Evolutionary conservation across 140 eudicot species (phyloP).

Genomic region (Bidens hawaiensis): DNA sequence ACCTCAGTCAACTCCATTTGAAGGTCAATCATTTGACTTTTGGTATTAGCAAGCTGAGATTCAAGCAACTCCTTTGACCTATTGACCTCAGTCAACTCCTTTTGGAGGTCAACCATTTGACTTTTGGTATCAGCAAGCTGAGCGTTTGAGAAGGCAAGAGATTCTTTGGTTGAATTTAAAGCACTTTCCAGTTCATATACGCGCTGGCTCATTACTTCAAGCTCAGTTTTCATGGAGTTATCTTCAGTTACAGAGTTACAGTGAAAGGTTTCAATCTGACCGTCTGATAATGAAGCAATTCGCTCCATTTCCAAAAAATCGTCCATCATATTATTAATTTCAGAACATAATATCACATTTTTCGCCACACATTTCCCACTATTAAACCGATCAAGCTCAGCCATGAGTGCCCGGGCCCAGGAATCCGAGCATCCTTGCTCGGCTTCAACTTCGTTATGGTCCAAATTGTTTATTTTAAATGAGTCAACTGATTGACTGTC

Average conservation of each 20-base stretch:
- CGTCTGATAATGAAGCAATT: conserved; percentile 68
- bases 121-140: conserved; percentile 38
- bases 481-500: conserved; percentile 60
- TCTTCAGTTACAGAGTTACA: conserved; percentile 37
- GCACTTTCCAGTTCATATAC: conserved; percentile 47
- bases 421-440: conserved; percentile 40
- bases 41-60: no score
- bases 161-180: conserved; percentile 37
- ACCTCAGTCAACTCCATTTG: no score
- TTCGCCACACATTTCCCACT: conserved; percentile 38
- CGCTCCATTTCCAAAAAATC: conserved; percentile 96
- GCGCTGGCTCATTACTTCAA: conserved; percentile 35
- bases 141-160: conserved; percentile 33
- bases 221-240: conserved; percentile 46
- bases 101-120: conserved; percentile 50
- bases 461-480: conserved; percentile 37
- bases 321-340: conserved; percentile 80
- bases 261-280: conserved; percentile 33
- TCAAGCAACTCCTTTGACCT: conserved; percentile 54
- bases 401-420: conserved; percentile 76
- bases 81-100: conserved; percentile 42
- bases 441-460: conserved; percentile 33
- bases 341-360: conserved; percentile 35
- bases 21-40: no score
- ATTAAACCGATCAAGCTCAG: conserved; percentile 75